phyloP scores from a whole-genome alignment of 1,284 basidiomycete species.

The Ceratobasidium sp. region DNA sequence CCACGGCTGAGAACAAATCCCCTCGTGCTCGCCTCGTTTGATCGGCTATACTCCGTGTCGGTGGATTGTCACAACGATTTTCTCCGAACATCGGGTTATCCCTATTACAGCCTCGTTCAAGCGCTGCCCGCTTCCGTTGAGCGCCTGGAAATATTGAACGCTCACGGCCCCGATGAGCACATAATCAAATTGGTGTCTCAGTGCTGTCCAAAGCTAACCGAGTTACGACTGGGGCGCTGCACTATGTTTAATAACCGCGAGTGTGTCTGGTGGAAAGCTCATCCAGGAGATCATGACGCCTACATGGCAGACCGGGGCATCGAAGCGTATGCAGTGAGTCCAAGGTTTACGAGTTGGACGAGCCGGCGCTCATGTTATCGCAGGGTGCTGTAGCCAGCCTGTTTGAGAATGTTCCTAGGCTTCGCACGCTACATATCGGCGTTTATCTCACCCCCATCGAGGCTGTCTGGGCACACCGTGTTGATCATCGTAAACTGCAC shows the following conservation, averaged over 20 bases:
- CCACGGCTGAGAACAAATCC: conserved; percentile 26
- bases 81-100: conserved; percentile 15
- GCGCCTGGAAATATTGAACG: conserved; percentile 35
- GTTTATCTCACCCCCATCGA: conserved; percentile 44
- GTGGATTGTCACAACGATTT: conserved; percentile 42
- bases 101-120: conserved; percentile 23
- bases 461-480: conserved; percentile 43
- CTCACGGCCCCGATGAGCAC: conserved; percentile 41
- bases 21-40: conserved; percentile 4
- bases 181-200: conserved; percentile 29
- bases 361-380: background rate
- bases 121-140: conserved; percentile 16
- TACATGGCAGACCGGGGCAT: conserved; percentile 44
- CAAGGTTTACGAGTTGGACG: background rate
- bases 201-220: conserved; percentile 29
- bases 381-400: conserved; percentile 38
- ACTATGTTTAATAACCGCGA: conserved; percentile 43
- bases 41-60: conserved; percentile 17
- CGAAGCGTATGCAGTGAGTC: conserved; percentile 41
- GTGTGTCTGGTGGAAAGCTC: conserved; percentile 44
- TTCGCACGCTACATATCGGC: conserved; percentile 34
- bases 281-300: conserved; percentile 42
- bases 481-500: conserved; percentile 37
- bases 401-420: conserved; percentile 21
- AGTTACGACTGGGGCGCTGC: conserved; percentile 37